Conservation (phyloP, 2,329 filamentous ascomycete genomes). For the Arthrobotrys pseudoclavata region DNA sequence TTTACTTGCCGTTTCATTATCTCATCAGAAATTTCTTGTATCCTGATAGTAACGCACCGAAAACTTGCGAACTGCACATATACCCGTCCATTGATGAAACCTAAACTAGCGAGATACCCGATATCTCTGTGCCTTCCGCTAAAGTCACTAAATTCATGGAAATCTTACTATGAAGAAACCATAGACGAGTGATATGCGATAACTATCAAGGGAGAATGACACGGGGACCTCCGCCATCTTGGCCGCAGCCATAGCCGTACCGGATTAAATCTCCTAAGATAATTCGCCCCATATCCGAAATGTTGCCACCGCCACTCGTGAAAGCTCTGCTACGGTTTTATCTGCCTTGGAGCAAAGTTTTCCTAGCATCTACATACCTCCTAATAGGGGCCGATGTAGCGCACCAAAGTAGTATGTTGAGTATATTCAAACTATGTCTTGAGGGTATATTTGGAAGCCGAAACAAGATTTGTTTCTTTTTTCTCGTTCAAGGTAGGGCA, state of each 20-base stretch:
- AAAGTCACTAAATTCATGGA: background rate
- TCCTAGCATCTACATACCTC: background rate
- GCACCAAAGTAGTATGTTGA: background rate
- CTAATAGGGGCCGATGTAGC: background rate
- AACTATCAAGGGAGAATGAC: background rate
- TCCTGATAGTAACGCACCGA: slow-evolving; percentile 15
- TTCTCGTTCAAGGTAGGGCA: slow-evolving; percentile 4
- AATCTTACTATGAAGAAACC: background rate
- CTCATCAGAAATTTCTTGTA: background rate
- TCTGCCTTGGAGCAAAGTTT: background rate
- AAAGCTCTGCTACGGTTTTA: background rate
- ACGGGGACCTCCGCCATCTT: slow-evolving; percentile 7
- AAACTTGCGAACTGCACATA: background rate
- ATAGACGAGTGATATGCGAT: background rate
- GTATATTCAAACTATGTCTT: background rate
- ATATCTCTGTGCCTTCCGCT: background rate
- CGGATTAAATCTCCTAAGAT: background rate
- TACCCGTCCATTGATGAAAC: background rate
- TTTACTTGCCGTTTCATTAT: slow-evolving; percentile 9
- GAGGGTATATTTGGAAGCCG: background rate
- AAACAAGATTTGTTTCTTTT: slow-evolving; percentile 14
- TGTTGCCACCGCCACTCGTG: background rate
- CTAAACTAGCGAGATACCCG: background rate
- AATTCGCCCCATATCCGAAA: background rate
- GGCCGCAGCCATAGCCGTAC: background rate